Conservation (phyloP, 1,284 basidiomycete species). For the Microstroma glucosiphilum region DNA sequence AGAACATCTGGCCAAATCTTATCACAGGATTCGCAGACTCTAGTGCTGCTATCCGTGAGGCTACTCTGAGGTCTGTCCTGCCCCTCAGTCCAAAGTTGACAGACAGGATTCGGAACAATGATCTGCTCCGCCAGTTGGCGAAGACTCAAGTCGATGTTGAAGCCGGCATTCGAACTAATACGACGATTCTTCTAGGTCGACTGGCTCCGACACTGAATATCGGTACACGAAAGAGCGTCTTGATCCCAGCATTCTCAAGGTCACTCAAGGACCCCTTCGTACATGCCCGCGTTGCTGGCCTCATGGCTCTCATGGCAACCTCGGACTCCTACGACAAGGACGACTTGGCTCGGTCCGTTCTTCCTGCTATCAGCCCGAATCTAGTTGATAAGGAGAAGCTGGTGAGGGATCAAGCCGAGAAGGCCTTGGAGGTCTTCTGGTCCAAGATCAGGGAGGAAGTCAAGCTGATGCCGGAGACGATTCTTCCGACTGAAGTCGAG, state of each 20-base stretch:
- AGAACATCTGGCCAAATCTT: conserved; percentile 88
- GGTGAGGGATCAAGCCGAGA: conserved; percentile 42
- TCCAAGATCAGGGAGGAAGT: conserved; percentile 28
- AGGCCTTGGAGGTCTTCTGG: conserved; percentile 38
- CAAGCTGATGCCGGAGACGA: conserved; percentile 29
- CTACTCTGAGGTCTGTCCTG: conserved; percentile 81
- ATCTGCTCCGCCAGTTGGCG: conserved; percentile 83
- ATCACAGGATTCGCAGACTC: conserved; percentile 95
- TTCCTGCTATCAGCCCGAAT: conserved; percentile 41
- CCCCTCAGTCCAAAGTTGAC: conserved; percentile 72
- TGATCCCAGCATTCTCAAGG: conserved; percentile 87
- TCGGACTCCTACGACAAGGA: conserved; percentile 69
- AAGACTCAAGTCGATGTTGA: conserved; percentile 88
- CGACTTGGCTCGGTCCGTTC: conserved; percentile 31
- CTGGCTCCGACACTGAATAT: conserved; percentile 76
- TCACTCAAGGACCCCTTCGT: conserved; percentile 87
- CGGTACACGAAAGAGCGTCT: conserved; percentile 86
- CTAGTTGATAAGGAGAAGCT: conserved; percentile 44
- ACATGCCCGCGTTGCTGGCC: conserved; percentile 83
- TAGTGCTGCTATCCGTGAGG: conserved; percentile 84
- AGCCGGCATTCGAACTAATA: conserved; percentile 92
- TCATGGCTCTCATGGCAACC: conserved; percentile 94
- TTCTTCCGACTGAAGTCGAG: conserved; percentile 24
- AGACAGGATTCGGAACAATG: conserved; percentile 92
- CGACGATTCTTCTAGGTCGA: conserved; percentile 88